A percentile compares a stretch with the other conserved stretches of the same genome.
Conservation (phyloP, 2,329 filamentous ascomycete genomes). For the Pseudogymnoascus sp. region DNA sequence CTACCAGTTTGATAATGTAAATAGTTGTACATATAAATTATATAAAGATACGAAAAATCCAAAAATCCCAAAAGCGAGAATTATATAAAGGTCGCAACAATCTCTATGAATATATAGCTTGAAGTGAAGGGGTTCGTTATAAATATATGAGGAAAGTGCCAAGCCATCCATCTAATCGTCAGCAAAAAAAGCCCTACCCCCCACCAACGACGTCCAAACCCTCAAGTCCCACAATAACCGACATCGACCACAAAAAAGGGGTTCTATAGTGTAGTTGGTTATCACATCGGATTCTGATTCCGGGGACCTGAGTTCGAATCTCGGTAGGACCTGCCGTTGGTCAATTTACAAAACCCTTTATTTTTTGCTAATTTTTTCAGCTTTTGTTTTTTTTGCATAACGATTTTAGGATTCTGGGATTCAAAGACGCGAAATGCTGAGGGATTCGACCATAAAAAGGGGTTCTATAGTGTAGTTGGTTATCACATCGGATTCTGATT, state of each 20-base stretch:
- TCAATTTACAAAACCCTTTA: neutral
- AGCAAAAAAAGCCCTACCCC: neutral
- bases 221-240: neutral
- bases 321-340: neutral
- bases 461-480: neutral
- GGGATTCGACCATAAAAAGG: neutral
- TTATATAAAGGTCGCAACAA: neutral
- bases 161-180: neutral
- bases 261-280: neutral
- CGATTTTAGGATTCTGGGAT: no score
- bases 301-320: constrained; percentile 1
- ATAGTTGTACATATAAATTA: neutral
- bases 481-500: constrained; percentile 3
- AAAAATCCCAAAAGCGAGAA: neutral
- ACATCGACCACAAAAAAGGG: neutral
- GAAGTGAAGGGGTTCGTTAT: neutral
- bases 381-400: neutral
- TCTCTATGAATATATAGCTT: neutral
- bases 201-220: neutral
- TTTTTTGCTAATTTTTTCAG: neutral
- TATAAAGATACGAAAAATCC: neutral
- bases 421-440: no score
- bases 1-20: neutral
- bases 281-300: constrained; percentile 2
- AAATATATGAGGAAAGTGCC: neutral